phyloP scores from a whole-genome alignment of 225 moss, liverwort and hornwort genomes.

The Bryum argenteum region DNA sequence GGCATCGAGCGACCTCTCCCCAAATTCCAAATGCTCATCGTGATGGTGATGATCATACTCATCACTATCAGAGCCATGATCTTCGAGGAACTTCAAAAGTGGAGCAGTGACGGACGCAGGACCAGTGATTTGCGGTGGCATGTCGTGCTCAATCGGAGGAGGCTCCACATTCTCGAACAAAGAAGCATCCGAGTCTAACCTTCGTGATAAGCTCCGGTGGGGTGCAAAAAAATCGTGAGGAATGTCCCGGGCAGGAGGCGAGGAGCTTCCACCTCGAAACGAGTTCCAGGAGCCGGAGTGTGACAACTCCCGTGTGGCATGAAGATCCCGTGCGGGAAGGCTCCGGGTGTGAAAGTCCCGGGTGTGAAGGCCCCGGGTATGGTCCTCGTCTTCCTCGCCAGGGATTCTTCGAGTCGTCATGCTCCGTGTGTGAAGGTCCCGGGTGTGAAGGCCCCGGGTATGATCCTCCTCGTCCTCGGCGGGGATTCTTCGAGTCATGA shows the following conservation, averaged over 20 bases:
- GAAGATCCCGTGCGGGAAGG: background rate
- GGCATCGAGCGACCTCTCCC: conserved; percentile 45
- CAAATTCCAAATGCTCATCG: conserved; percentile 54
- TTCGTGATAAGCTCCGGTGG: conserved; percentile 49
- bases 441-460: background rate
- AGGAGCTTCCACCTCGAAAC: conserved; percentile 43
- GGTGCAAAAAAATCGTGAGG: conserved; percentile 51
- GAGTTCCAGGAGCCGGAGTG: conserved; percentile 41
- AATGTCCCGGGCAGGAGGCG: conserved; percentile 35
- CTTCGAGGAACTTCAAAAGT: conserved; percentile 34
- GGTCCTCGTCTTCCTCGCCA: conserved; percentile 49
- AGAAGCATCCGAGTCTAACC: conserved; percentile 37
- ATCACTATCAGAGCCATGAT: conserved; percentile 50
- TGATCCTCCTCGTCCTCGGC: conserved; percentile 48
- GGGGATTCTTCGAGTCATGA: conserved; percentile 44
- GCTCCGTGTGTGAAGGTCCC: no score
- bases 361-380: background rate
- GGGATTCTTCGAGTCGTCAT: no score
- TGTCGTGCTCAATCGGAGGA: conserved; percentile 54
- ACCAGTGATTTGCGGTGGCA: conserved; percentile 59
- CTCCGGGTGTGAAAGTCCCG: no score
- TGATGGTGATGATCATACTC: conserved; percentile 46
- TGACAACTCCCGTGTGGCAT: conserved; percentile 23
- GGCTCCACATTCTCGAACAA: conserved; percentile 41
- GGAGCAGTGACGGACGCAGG: conserved; percentile 44